Conservation (phyloP, 31 red algal species). For the Asparagopsis taxiformis region DNA sequence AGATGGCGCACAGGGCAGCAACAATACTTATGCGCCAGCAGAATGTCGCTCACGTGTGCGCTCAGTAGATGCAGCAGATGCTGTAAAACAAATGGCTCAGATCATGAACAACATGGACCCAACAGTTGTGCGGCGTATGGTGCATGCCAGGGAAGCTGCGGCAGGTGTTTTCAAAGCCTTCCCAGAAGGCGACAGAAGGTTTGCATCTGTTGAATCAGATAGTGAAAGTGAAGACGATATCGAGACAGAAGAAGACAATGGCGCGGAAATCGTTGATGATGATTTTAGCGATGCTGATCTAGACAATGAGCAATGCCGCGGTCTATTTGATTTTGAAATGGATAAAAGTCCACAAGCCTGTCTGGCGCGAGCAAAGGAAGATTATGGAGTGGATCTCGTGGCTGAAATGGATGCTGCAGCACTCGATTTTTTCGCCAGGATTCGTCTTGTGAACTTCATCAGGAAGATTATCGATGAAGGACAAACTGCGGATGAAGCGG, state of each 20-base stretch:
- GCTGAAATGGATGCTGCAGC: slow-evolving; percentile 39
- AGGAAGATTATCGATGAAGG: slow-evolving; percentile 28
- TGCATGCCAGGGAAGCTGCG: slow-evolving; percentile 36
- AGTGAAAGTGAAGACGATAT: slow-evolving; percentile 27
- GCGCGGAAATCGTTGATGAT: not conserved
- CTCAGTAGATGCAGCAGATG: slow-evolving; percentile 31
- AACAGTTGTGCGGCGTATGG: slow-evolving; percentile 28
- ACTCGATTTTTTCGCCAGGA: slow-evolving; percentile 44
- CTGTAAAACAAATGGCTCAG: slow-evolving; percentile 22
- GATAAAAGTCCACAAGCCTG: slow-evolving; percentile 17
- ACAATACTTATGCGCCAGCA: slow-evolving; percentile 15
- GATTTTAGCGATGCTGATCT: slow-evolving; percentile 7
- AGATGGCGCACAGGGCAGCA: too few species aligned
- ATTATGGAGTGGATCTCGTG: slow-evolving; percentile 48
- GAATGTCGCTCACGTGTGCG: slow-evolving; percentile 23
- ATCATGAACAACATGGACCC: slow-evolving; percentile 46
- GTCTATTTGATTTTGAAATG: slow-evolving; percentile 32
- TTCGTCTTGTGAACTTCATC: slow-evolving; percentile 40
- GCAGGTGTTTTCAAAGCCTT: slow-evolving; percentile 39
- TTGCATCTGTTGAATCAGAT: slow-evolving; percentile 29
- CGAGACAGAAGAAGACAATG: slow-evolving; percentile 17
- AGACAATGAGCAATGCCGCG: slow-evolving; percentile 25
- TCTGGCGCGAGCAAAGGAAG: slow-evolving; percentile 29
- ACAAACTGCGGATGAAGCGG: not conserved
- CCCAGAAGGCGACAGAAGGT: slow-evolving; percentile 53